Conservation (phyloP, 306 rosid genomes). For the Biancaea sappan region DNA sequence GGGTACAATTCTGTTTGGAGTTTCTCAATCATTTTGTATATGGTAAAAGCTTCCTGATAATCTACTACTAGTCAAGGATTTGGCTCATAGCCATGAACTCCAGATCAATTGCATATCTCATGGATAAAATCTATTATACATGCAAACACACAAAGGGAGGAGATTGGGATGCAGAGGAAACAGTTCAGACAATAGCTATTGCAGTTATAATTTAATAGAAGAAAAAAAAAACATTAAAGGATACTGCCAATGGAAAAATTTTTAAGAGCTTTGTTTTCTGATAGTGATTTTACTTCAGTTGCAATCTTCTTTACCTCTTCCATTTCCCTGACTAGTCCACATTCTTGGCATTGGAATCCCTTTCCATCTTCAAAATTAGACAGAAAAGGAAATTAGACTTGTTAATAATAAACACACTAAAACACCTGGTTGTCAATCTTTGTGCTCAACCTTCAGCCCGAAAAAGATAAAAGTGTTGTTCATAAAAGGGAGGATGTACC, state of each 20-base stretch:
- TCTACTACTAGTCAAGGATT: conserved; percentile 67
- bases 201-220: conserved; percentile 28
- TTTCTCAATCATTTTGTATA: conserved; percentile 57
- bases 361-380: conserved; percentile 54
- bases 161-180: conserved; percentile 22
- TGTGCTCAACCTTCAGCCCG: conserved; percentile 15
- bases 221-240: conserved; percentile 50
- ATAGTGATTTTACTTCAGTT: conserved; percentile 59
- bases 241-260: conserved; percentile 57
- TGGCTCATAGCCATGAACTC: conserved; percentile 36
- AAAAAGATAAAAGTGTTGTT: conserved; percentile 18
- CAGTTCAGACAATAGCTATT: conserved; percentile 13
- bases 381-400: conserved; percentile 5
- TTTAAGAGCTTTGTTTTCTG: conserved; percentile 56
- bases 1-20: conserved; percentile 69
- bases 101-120: conserved; percentile 13
- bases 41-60: conserved; percentile 53
- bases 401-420: conserved; percentile 20
- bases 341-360: conserved; percentile 77
- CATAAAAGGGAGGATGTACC: conserved; percentile 22
- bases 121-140: conserved; percentile 1
- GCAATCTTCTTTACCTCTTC: conserved; percentile 63
- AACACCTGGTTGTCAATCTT: conserved; percentile 26
- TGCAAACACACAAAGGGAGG: not conserved
- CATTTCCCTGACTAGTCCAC: conserved; percentile 71